Conservation (phyloP, 208 protist genomes). For the Leishmania amazonensis region DNA sequence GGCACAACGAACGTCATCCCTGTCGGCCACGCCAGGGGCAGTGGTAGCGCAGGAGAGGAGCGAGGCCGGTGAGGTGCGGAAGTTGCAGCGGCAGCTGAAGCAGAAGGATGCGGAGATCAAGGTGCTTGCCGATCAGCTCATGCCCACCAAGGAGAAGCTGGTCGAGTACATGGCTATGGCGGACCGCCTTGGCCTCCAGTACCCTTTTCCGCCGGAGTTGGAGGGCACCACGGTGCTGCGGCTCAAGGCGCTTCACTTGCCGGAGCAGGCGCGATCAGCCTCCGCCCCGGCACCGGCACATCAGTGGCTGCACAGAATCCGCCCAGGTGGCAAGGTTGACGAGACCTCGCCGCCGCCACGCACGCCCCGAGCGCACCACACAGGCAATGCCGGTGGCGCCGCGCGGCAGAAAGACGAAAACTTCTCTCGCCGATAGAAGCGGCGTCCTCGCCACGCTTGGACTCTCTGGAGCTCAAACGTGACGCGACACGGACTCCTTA, state of each 20-base stretch:
- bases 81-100: slow-evolving; percentile 32
- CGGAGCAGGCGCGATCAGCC: slow-evolving; percentile 17
- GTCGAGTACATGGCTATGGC: slow-evolving; percentile 87
- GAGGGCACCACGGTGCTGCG: slow-evolving; percentile 65
- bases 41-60: background rate
- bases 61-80: slow-evolving; percentile 11
- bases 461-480: background rate
- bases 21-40: background rate
- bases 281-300: slow-evolving; percentile 15
- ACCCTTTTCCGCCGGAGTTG: slow-evolving; percentile 77
- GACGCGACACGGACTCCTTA: background rate
- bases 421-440: slow-evolving; percentile 12
- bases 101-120: slow-evolving; percentile 64
- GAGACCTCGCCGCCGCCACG: slow-evolving; percentile 12
- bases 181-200: slow-evolving; percentile 79
- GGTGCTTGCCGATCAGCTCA: slow-evolving; percentile 60
- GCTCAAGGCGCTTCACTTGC: slow-evolving; percentile 52
- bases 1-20: background rate
- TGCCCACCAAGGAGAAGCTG: slow-evolving; percentile 86
- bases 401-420: slow-evolving; percentile 6
- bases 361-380: background rate
- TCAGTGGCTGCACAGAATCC: background rate
- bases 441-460: too few relatives aligned
- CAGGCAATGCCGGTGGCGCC: background rate
- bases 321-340: background rate